These are phyloP conservation scores for Novymonas esmeraldas DNA, from an alignment of 208 protist species.

Conservation along the genomic window DNA sequence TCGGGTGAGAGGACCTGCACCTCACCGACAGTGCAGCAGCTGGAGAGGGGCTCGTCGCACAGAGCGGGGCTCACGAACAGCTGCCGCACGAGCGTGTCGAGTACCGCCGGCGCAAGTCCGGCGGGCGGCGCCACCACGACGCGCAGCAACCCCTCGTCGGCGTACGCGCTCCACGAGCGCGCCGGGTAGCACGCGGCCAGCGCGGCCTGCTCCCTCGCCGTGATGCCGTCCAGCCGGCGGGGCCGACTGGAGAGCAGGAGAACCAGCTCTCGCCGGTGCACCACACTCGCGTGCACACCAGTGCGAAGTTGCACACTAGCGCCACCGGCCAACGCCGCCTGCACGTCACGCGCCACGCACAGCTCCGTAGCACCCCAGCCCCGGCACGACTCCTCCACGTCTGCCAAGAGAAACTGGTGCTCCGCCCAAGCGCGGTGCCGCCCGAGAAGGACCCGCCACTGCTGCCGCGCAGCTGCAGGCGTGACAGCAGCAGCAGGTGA, in stretches of 20 bases:
- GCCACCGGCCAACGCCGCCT: constrained; percentile 26
- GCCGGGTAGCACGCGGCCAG: constrained; percentile 12
- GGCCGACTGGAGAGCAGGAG: constrained; percentile 12
- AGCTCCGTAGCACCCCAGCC: constrained; percentile 24
- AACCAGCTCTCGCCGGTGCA: constrained; percentile 42
- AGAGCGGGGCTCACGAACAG: constrained; percentile 32
- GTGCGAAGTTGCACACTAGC: constrained; percentile 60
- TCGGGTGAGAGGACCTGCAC: not conserved
- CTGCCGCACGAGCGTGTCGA: constrained; percentile 24
- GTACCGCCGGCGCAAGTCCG: not conserved
- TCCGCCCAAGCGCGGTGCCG: constrained; percentile 26
- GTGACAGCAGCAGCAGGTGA: not conserved
- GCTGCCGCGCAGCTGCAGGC: constrained; percentile 6
- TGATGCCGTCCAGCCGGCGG: constrained; percentile 15
- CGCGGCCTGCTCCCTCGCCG: constrained; percentile 22
- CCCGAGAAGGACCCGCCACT: constrained; percentile 27
- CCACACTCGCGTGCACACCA: constrained; percentile 60
- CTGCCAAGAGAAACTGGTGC: constrained; percentile 30
- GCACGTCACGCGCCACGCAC: constrained; percentile 32
- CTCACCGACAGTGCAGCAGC: constrained; percentile 13
- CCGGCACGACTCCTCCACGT: constrained; percentile 23
- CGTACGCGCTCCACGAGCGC: constrained; percentile 9
- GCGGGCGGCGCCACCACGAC: constrained; percentile 7
- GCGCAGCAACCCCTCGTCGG: constrained; percentile 22
- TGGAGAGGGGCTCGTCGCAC: not conserved